Evolutionary conservation across 345 rosid species (phyloP), one percentile per base, ranked within the genome.

Genomic region (Eucalyptus viminalis): DNA sequence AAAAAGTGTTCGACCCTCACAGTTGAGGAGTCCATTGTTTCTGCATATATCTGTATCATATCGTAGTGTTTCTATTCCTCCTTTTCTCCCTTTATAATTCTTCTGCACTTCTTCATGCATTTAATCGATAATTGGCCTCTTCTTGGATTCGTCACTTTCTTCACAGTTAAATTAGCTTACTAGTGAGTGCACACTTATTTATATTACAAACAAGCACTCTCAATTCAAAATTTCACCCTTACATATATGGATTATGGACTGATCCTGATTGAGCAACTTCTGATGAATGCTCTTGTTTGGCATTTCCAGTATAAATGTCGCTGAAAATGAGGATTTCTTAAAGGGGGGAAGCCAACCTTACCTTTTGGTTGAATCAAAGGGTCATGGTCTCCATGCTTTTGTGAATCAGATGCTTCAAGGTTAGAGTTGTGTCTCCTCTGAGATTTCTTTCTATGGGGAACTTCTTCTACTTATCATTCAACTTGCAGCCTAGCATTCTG

Each of bases 331-430:
- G 92, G 91, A 92, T 88, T 95, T 90, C 93, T 89, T 95, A 86
- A 94, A 93, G 93, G 93, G 92, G 47, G 95, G 96, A 92, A 93
- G 91, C 88, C 88, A 31, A 31, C 94, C 97, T 14, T 91, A 93
- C 91, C 97, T 97, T 58, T 88, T 94, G 88, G 94, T 98, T 87
- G 99, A 97, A 88, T 98, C 99, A 60, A 93, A 95, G 91, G 99
- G 99, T n/a, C 98, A 96, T 91, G 97, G 97, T 76, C 95, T 97
- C 90, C 98, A 95, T 93, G 95, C 91, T 89, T 98, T 97, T 91
- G 95, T 98, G 89, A 97, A 98, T 93, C 93, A 95, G 87, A 88
- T 94, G 88, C 93, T 94, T 89, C 89, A 94, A 94, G 98, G 99
- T 96, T 88, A 69, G 62, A 8, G 9, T 49, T 86, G 65, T 86